Base-by-base conservation (phyloP, 2,329 filamentous ascomycete species). In the Fusarium keratoplasticum region DNA sequence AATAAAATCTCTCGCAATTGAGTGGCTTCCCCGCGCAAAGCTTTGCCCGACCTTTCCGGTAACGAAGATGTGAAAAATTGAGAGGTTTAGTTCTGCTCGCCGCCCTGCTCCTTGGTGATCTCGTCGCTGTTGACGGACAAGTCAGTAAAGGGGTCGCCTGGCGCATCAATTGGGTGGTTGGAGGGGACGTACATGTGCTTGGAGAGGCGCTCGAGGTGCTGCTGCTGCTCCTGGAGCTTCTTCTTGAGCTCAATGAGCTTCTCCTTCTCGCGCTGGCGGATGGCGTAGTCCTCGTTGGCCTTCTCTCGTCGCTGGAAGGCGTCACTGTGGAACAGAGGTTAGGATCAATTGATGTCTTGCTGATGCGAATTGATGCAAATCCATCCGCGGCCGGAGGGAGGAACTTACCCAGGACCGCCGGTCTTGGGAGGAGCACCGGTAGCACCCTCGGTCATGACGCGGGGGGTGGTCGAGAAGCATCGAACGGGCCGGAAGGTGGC, bases 241-340 rank as follows among this genome's bases (percentile, higher is more conserved):
- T 89, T 88, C 85, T 90, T 92, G 79, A 98, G 91, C 82, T 90
- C 90, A 61, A 89, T 78, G 73, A 98, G 92, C 94, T 98, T 98
- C 87, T 95, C 92, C 86, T 91, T 91, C 90, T 98, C 96, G 82
- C 95, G 94, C 87, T 93, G 87, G 80, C 91, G 91, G 86, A 99
- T 95, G 85, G 93, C 94, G 78, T 90, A 90, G 83, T 95, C 92
- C 87, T 98, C 96, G 82, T 87, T 89, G 77, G 96, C 96, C 82
- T 92, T 90, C 86, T 99, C 96, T 79, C 96, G 95, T 86, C 93
- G 93, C 86, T 92, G 94, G 90, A 98, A 99, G 66, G 94, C 91
- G 82, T 99, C 96, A 78, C 96, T 97, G 76, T 78, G 40, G 6
- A 22, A 11, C 6, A 0, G 11, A 11, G 29, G 58, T 75, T 38